Conservation (phyloP, 176 grass and related monocot genomes). For the Aegilops sharonensis region DNA sequence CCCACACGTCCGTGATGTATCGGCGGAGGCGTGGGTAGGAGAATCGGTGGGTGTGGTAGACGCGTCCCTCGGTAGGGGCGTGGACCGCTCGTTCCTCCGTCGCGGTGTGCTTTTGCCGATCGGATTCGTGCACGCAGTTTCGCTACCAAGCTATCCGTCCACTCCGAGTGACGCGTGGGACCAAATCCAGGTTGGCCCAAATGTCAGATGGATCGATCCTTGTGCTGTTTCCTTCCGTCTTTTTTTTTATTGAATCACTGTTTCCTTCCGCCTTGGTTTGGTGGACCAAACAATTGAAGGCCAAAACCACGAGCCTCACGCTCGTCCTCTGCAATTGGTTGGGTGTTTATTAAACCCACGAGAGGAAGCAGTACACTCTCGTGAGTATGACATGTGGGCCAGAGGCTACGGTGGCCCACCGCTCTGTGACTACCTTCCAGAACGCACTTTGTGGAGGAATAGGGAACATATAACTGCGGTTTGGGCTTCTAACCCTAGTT, state of each 20-base stretch:
- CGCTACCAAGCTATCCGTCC: background rate
- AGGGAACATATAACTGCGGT: background rate
- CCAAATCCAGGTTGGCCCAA: background rate
- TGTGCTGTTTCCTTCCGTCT: background rate
- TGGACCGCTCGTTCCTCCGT: slow-evolving; percentile 17
- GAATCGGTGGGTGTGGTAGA: background rate
- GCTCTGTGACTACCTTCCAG: background rate
- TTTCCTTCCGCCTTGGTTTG: background rate
- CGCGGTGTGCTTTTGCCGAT: background rate
- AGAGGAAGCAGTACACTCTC: no score
- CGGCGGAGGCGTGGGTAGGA: accelerated
- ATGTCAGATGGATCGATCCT: background rate
- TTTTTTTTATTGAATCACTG: no score
- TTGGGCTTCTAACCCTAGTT: background rate
- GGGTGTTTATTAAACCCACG: background rate
- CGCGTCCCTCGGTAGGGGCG: background rate
- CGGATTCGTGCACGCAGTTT: background rate
- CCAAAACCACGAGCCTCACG: background rate
- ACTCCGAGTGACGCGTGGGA: background rate
- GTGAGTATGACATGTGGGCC: background rate
- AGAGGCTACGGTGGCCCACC: background rate
- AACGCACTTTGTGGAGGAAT: background rate
- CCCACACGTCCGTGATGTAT: background rate
- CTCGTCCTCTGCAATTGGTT: background rate
- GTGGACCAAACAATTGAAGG: background rate